A percentile compares a stretch with the other conserved stretches of the same genome.
Conservation (phyloP, 164 flowering plant species). For the Saururus chinensis region DNA sequence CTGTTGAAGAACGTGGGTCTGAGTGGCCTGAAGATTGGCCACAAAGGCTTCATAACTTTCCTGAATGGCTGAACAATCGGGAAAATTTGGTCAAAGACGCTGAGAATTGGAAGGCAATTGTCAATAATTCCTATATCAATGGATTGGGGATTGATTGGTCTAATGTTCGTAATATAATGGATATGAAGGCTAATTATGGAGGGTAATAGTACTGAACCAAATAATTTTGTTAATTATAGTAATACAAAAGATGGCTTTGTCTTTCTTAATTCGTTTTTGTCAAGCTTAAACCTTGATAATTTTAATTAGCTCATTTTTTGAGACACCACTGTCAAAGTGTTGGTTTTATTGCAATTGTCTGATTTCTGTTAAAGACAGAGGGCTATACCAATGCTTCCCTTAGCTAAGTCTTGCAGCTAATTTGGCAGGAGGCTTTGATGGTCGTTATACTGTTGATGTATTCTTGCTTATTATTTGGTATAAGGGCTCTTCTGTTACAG, state of each 20-base stretch:
- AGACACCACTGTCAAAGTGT: neutral
- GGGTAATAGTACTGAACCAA: constrained; percentile 32
- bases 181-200: constrained; percentile 86
- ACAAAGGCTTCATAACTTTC: constrained; percentile 67
- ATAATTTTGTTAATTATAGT: neutral
- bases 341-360: neutral
- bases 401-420: too few relatives aligned
- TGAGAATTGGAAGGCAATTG: constrained; percentile 71
- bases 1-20: constrained; percentile 77
- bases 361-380: neutral
- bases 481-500: too few relatives aligned
- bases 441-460: too few relatives aligned
- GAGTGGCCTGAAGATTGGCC: constrained; percentile 99
- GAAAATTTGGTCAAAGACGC: constrained; percentile 57
- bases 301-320: too few relatives aligned
- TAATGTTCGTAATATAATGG: constrained; percentile 67
- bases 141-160: constrained; percentile 96
- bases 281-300: neutral
- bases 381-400: neutral
- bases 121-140: constrained; percentile 64
- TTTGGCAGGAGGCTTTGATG: too few relatives aligned
- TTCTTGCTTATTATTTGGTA: too few relatives aligned
- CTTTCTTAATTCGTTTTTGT: neutral
- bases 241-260: neutral
- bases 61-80: constrained; percentile 66